Percentiles rank a stretch among this genome's conserved stretches.
Conservation (phyloP, 441 rosid species). For the Hura crepitans region DNA sequence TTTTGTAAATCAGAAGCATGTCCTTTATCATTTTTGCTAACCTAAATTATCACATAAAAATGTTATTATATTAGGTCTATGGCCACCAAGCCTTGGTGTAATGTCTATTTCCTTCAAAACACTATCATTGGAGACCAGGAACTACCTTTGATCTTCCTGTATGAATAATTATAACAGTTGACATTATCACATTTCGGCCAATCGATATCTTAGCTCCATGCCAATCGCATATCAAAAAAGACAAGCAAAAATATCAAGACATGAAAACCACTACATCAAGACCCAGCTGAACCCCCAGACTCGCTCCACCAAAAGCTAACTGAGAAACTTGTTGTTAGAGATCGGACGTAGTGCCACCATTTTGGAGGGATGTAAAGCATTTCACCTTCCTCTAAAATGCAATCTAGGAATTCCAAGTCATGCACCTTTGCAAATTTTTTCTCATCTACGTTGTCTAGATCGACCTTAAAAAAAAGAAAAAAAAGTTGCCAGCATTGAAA, state of each 20-base stretch:
- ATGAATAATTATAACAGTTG: slow-evolving; percentile 1
- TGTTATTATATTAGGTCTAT: not conserved
- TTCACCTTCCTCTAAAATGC: slow-evolving; percentile 89
- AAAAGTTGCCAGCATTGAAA: slow-evolving; percentile 11
- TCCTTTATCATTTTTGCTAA: not conserved
- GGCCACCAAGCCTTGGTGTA: not conserved
- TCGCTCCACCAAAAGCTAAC: slow-evolving; percentile 96
- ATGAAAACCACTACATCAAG: slow-evolving; percentile 20
- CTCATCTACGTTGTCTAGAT: slow-evolving; percentile 71
- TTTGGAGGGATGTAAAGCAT: slow-evolving; percentile 96
- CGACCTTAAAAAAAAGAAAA: slow-evolving; percentile 62
- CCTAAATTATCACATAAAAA: not conserved
- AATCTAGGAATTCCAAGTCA: slow-evolving; percentile 75
- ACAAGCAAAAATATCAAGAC: slow-evolving; percentile 13
- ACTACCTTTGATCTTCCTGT: not conserved
- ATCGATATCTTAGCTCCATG: slow-evolving; percentile 15
- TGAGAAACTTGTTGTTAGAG: slow-evolving; percentile 73
- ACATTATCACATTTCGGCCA: not conserved
- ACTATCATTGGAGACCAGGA: not conserved
- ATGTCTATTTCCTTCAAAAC: not conserved
- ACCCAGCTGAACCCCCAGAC: slow-evolving; percentile 30
- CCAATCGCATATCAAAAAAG: slow-evolving; percentile 22
- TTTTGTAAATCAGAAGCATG: not conserved
- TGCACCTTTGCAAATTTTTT: slow-evolving; percentile 49
- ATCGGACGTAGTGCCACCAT: slow-evolving; percentile 99